Conservation (phyloP, 495 filamentous ascomycete genomes). For the Tuber melanosporum region DNA sequence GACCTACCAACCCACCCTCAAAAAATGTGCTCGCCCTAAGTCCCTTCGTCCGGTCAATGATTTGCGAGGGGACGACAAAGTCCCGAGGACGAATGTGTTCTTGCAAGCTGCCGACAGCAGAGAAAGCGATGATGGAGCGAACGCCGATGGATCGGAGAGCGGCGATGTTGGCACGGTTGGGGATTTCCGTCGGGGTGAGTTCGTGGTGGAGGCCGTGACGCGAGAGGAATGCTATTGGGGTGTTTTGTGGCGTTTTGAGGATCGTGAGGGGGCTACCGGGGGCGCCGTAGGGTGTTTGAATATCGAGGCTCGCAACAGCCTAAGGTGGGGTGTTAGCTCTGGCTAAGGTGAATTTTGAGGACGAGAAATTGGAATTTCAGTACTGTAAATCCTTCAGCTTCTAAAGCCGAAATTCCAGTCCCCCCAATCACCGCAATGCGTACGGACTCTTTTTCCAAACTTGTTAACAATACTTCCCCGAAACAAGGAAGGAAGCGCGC, state of each 20-base stretch:
- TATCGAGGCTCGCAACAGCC: constrained; percentile 66
- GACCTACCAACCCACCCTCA: constrained; percentile 84
- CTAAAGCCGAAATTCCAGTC: constrained; percentile 71
- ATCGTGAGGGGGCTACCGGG: constrained; percentile 88
- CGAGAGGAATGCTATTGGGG: constrained; percentile 85
- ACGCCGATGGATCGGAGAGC: constrained; percentile 86
- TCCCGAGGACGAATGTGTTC: constrained; percentile 90
- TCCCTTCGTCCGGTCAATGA: constrained; percentile 97
- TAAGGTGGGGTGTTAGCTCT: background rate
- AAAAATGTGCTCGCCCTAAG: constrained; percentile 91
- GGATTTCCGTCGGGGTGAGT: constrained; percentile 85
- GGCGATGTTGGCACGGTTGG: constrained; percentile 87
- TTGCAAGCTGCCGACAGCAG: constrained; percentile 81
- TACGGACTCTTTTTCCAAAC: constrained; percentile 56
- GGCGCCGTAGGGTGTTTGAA: constrained; percentile 80
- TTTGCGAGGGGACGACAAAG: constrained; percentile 91
- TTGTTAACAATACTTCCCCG: background rate
- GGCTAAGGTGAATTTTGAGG: background rate
- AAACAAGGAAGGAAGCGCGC: background rate
- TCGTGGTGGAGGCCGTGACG: constrained; percentile 86
- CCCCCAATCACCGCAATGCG: constrained; percentile 94
- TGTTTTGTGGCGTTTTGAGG: constrained; percentile 68
- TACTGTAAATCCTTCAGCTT: constrained; percentile 58
- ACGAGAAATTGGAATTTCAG: background rate
- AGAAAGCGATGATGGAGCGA: constrained; percentile 83